Evolutionary conservation across 345 rosid species (phyloP).

Genomic region (Litchi chinensis): DNA sequence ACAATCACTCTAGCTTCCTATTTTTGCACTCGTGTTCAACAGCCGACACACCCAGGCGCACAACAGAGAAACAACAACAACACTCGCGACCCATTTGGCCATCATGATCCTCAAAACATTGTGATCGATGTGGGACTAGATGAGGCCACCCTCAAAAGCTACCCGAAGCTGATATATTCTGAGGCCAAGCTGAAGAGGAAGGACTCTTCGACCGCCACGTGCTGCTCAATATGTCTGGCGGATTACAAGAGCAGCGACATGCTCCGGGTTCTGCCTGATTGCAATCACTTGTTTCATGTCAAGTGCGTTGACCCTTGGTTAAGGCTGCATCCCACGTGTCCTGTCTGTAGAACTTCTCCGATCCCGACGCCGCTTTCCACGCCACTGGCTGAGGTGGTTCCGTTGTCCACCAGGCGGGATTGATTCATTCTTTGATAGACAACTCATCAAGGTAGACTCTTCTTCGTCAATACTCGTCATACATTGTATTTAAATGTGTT

Average conservation of each 20-base stretch:
- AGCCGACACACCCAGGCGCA: not conserved
- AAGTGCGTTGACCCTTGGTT: slow-evolving; percentile 91
- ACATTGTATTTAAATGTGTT: not conserved
- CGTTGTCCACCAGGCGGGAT: slow-evolving; percentile 55
- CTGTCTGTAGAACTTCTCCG: slow-evolving; percentile 80
- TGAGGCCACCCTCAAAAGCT: slow-evolving; percentile 68
- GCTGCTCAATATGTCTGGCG: slow-evolving; percentile 83
- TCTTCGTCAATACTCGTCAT: not conserved
- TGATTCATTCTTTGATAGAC: slow-evolving; percentile 20
- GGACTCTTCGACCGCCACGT: slow-evolving; percentile 48
- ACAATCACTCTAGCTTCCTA: slow-evolving; percentile 55
- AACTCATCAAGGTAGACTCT: not conserved
- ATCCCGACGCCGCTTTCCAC: slow-evolving; percentile 76
- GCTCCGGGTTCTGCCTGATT: slow-evolving; percentile 70
- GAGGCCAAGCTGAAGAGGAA: slow-evolving; percentile 47
- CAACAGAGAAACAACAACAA: not conserved
- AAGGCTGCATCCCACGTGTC: slow-evolving; percentile 74
- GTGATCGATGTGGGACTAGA: slow-evolving; percentile 62
- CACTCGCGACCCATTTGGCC: slow-evolving; percentile 1
- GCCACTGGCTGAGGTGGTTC: slow-evolving; percentile 82
- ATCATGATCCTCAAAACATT: slow-evolving; percentile 18
- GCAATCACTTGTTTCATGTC: slow-evolving; percentile 75
- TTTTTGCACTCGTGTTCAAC: slow-evolving; percentile 37
- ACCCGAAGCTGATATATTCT: slow-evolving; percentile 72
- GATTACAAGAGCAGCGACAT: slow-evolving; percentile 65